A percentile compares a stretch with the other conserved stretches of the same genome.
phyloP scores from a whole-genome alignment of 805 yeast species.

The Wickerhamiella allomyrinae region DNA sequence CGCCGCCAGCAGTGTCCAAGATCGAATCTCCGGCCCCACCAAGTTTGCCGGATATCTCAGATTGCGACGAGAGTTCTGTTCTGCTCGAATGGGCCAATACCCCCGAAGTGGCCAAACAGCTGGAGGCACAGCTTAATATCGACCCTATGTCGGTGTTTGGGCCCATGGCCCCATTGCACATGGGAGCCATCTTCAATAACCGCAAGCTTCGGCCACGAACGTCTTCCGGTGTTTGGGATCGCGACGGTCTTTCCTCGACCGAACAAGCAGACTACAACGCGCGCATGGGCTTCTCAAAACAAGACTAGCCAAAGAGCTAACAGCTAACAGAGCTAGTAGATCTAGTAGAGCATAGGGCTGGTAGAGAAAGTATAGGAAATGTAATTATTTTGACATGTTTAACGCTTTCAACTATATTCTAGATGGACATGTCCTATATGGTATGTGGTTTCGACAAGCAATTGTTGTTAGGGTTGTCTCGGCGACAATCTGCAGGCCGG shows the following conservation, averaged over 20 bases:
- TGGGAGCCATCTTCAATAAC: slow-evolving; percentile 51
- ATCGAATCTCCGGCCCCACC: slow-evolving; percentile 3
- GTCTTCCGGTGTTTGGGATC: slow-evolving; percentile 39
- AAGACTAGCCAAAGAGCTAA: not conserved
- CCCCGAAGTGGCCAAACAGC: slow-evolving; percentile 36
- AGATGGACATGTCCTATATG: too few species aligned
- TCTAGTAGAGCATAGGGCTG: too few species aligned
- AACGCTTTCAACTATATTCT: too few species aligned
- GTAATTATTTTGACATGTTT: too few species aligned
- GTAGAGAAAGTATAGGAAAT: too few species aligned
- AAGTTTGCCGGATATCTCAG: slow-evolving; percentile 29
- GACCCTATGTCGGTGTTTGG: slow-evolving; percentile 66
- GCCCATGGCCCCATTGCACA: slow-evolving; percentile 50
- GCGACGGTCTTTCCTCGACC: slow-evolving; percentile 32
- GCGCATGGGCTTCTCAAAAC: slow-evolving; percentile 30
- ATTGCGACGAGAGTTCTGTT: slow-evolving; percentile 37
- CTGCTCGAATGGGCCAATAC: slow-evolving; percentile 50
- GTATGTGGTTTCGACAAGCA: too few species aligned
- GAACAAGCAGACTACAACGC: slow-evolving; percentile 36
- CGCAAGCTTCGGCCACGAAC: slow-evolving; percentile 39
- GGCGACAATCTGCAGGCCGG: too few species aligned
- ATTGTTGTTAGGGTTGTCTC: too few species aligned
- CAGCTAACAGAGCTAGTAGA: too few species aligned
- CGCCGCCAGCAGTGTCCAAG: not conserved
- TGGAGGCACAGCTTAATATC: slow-evolving; percentile 34